Evolutionary conservation across 2,329 filamentous ascomycete genomes (phyloP).

Genomic region (Cercospora citrullina): DNA sequence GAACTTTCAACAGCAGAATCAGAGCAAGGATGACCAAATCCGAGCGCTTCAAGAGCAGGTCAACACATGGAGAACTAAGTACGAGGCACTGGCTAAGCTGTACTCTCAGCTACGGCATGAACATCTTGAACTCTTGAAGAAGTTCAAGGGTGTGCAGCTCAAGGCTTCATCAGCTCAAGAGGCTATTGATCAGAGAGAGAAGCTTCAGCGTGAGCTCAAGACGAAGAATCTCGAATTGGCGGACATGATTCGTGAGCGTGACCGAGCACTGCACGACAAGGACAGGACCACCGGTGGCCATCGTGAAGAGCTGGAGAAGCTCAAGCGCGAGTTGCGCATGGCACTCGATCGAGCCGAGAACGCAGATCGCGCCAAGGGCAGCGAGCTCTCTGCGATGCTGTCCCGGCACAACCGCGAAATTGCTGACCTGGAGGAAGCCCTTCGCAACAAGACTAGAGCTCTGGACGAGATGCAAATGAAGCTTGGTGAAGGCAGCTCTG

Average conservation of each 20-base stretch:
- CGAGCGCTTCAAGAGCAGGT: constrained; percentile 91
- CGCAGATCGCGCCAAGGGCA: constrained; percentile 87
- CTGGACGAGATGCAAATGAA: constrained; percentile 81
- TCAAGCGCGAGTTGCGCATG: constrained; percentile 89
- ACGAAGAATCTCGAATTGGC: constrained; percentile 98
- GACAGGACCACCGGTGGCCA: constrained; percentile 83
- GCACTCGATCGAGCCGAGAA: constrained; percentile 90
- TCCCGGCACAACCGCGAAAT: constrained; percentile 97
- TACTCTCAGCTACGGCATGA: constrained; percentile 96
- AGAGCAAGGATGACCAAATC: constrained; percentile 93
- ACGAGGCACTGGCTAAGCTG: constrained; percentile 92
- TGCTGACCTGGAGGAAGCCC: constrained; percentile 89
- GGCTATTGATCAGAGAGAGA: constrained; percentile 90
- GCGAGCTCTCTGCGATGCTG: constrained; percentile 90
- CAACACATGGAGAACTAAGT: constrained; percentile 96
- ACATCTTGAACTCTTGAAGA: constrained; percentile 90
- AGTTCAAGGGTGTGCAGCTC: constrained; percentile 92
- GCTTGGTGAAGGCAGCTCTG: constrained; percentile 75
- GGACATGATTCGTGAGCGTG: constrained; percentile 96
- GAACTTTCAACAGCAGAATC: constrained; percentile 80
- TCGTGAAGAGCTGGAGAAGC: constrained; percentile 90
- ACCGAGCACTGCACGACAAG: constrained; percentile 89
- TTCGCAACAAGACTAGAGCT: constrained; percentile 80
- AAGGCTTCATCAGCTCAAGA: constrained; percentile 97
- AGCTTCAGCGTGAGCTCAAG: constrained; percentile 95